Evolutionary conservation across 2,329 filamentous ascomycete species (phyloP).

Genomic region (Alternaria ethzedia): DNA sequence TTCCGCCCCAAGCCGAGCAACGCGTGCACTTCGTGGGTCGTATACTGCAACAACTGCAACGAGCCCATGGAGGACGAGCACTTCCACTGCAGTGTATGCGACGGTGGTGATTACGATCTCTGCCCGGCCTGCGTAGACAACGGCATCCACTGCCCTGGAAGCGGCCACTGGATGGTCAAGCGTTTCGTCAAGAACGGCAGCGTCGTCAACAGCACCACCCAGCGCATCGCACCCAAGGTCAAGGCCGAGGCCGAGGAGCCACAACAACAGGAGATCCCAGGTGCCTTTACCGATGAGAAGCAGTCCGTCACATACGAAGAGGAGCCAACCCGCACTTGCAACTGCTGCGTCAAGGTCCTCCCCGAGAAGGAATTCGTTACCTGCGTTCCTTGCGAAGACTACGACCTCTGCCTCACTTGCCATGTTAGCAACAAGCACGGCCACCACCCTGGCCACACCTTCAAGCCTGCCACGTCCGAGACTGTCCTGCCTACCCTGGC

Average conservation of each 20-base stretch:
- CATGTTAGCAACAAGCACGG: constrained; percentile 79
- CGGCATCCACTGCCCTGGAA: constrained; percentile 78
- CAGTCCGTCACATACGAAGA: constrained; percentile 48
- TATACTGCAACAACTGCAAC: constrained; percentile 94
- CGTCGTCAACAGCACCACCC: constrained; percentile 84
- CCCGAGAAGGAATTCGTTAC: constrained; percentile 82
- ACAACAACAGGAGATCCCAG: constrained; percentile 52
- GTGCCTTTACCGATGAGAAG: constrained; percentile 54
- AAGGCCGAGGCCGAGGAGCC: constrained; percentile 50
- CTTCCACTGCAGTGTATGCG: constrained; percentile 94
- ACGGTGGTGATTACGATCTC: constrained; percentile 92
- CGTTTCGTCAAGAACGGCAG: constrained; percentile 78
- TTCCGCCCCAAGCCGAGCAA: constrained; percentile 50
- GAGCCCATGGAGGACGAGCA: constrained; percentile 78
- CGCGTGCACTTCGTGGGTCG: constrained; percentile 68
- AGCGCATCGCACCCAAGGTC: constrained; percentile 73
- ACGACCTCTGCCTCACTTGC: constrained; percentile 87
- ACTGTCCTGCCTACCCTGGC: constrained; percentile 65
- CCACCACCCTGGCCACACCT: constrained; percentile 87
- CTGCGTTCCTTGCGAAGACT: constrained; percentile 85
- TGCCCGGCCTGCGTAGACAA: constrained; percentile 79
- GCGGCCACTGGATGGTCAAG: constrained; percentile 94
- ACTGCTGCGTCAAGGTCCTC: constrained; percentile 73
- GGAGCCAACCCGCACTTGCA: constrained; percentile 70
- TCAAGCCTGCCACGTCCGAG: constrained; percentile 70